Conservation (phyloP, 345 rosid species). For the Eucalyptus cloeziana region DNA sequence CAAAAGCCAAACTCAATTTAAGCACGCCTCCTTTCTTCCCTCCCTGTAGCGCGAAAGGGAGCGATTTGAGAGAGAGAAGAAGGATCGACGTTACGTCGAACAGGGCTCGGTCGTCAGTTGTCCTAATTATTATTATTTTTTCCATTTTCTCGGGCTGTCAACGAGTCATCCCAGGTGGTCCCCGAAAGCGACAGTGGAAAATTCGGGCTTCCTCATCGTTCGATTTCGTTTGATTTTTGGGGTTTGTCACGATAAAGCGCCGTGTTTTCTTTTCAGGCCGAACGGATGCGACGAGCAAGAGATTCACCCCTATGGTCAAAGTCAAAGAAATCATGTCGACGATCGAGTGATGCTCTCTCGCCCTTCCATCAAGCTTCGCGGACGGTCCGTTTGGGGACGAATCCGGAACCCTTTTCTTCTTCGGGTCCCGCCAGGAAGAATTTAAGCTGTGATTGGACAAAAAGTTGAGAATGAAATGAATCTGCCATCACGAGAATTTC, state of each 20-base stretch:
- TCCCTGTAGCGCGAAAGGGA: background rate
- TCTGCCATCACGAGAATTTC: background rate
- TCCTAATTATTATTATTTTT: background rate
- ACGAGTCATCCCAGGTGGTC: background rate
- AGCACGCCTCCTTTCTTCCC: background rate
- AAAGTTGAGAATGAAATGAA: background rate
- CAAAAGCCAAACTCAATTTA: background rate
- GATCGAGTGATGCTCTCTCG: background rate
- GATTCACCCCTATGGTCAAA: background rate
- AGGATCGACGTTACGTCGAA: background rate
- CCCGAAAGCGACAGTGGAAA: background rate
- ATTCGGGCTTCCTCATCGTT: background rate
- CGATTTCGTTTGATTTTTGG: background rate
- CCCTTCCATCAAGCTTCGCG: background rate
- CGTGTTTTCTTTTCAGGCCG: background rate
- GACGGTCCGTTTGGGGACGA: background rate
- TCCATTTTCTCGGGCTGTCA: background rate
- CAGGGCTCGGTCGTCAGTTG: background rate
- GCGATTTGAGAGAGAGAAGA: background rate
- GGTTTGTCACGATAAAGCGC: background rate
- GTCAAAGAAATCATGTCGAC: background rate
- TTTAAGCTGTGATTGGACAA: background rate
- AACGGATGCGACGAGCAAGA: background rate
- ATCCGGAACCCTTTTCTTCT: background rate
- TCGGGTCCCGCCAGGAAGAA: background rate